Evolutionary conservation across 805 yeast genomes (phyloP).

Genomic region (Osmozyma mogii): DNA sequence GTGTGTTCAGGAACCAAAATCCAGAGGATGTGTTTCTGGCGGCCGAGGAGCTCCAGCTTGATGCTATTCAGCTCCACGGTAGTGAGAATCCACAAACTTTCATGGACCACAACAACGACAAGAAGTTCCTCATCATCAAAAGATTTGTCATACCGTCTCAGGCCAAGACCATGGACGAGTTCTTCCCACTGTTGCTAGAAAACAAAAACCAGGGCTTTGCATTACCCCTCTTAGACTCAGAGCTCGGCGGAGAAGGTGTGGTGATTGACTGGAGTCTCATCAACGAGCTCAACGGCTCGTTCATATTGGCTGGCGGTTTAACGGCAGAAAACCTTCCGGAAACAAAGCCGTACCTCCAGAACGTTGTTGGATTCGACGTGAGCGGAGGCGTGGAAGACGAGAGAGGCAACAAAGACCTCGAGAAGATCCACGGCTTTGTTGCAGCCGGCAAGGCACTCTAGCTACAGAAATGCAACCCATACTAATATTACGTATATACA

Average conservation of each 20-base stretch:
- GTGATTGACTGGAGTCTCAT: conserved; percentile 59
- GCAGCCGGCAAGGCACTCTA: conserved; percentile 43
- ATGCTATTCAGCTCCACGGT: conserved; percentile 87
- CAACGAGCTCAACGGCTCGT: conserved; percentile 24
- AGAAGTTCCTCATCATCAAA: conserved; percentile 56
- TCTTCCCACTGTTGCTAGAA: conserved; percentile 6
- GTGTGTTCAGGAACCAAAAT: conserved; percentile 83
- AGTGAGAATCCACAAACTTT: conserved; percentile 43
- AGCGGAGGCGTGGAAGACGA: conserved; percentile 87
- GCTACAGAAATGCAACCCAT: no score
- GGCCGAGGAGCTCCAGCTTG: conserved; percentile 44
- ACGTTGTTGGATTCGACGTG: conserved; percentile 87
- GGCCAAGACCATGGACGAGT: conserved; percentile 26
- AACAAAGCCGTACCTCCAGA: conserved; percentile 41
- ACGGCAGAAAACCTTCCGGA: conserved; percentile 59
- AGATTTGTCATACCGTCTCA: conserved; percentile 59
- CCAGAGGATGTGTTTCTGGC: conserved; percentile 48
- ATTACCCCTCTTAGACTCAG: conserved; percentile 73
- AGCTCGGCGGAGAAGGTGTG: conserved; percentile 87
- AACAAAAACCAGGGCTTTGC: conserved; percentile 28
- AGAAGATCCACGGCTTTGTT: conserved; percentile 56
- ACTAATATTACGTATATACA: no score
- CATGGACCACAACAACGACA: conserved; percentile 33
- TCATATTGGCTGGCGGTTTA: conserved; percentile 84
- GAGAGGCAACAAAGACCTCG: conserved; percentile 60